Evolutionary conservation across 108 stramenopile species (phyloP), one percentile per base, ranked within the genome.

Genomic region (Fistulifera pelliculosa): DNA sequence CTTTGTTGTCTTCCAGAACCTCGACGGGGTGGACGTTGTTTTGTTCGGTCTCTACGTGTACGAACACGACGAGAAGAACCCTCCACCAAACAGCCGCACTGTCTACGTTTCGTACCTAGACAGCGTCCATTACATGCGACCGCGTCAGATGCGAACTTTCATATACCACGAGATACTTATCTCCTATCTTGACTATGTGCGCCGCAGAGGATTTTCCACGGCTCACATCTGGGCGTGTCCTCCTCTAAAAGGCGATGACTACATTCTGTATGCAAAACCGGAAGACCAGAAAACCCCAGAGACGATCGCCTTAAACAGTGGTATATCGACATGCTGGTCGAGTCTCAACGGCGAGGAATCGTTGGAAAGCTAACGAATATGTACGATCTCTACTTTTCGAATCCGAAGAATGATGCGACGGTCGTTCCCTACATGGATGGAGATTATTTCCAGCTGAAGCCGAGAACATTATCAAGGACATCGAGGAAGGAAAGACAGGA

Each of bases 221-320:
- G 89, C 94, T 1, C 94, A 98, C 70, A 94, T 99, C 57, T 99
- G 98, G 98, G 95, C 96, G 42, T 99, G 98, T 60, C 98, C 98
- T 15, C 98, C 98, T 16, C 72, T 94, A 61, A 94, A 96, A 45
- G 96, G 98, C 25, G 95, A 98, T 74, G 94, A 98, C 72, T 99
- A 96, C 66, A 99, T 99, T 63, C 73, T 99, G 58, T 97, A 93
- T 71, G 95, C 96, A 56, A 97, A 98, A 67, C 96, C 96, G 14
- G 85, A 91, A 59, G 96, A 99, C 55, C 96, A 99, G 70, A 94
- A 93, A 61, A 94, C 87, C 21, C 96, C 6, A 91, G 88, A 48
- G 83, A 90, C 52, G 93, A 94, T 54, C 87, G 94, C 25, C 81
- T 99, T 6, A 74, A 83, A 26, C 81, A 83, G 50, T 99, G 98